Conservation (phyloP, 345 rosid species). For the Ceriops zippeliana region DNA sequence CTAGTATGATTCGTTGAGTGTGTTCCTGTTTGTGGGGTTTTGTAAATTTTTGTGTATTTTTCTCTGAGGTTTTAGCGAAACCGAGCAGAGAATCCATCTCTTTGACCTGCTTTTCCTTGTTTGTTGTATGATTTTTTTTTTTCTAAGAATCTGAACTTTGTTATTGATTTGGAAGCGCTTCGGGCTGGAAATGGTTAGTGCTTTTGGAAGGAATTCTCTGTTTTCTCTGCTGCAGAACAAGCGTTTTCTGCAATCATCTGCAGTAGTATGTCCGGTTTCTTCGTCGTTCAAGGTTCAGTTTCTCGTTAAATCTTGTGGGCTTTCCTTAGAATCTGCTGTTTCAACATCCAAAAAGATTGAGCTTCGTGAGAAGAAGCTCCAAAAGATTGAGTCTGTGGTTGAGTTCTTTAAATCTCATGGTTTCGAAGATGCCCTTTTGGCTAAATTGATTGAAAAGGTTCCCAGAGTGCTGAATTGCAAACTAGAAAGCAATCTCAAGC, state of each 20-base stretch:
- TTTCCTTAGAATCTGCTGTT: slow-evolving; percentile 21
- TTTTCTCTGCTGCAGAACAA: neutral
- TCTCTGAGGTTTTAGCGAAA: no score
- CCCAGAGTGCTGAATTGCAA: slow-evolving; percentile 13
- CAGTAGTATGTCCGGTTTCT: neutral
- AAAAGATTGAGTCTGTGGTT: slow-evolving; percentile 9
- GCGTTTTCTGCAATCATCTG: neutral
- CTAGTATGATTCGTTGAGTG: no score
- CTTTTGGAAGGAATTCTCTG: neutral
- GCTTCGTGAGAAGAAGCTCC: slow-evolving; percentile 4
- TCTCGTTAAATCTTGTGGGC: slow-evolving; percentile 24
- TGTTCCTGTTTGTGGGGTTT: no score
- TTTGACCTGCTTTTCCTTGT: no score
- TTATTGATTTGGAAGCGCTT: no score
- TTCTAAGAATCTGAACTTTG: no score
- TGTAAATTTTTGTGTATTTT: no score
- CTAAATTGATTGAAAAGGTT: slow-evolving; percentile 16
- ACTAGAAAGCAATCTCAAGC: slow-evolving; percentile 9
- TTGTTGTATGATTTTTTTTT: no score
- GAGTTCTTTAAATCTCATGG: slow-evolving; percentile 14
- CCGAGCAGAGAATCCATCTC: no score
- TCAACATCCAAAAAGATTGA: slow-evolving; percentile 17
- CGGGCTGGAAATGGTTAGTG: neutral
- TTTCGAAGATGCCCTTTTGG: slow-evolving; percentile 18
- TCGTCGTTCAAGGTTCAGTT: slow-evolving; percentile 11